These are phyloP conservation scores for Stephanodiscus triporus DNA, from an alignment of 108 stramenopile species.

Conservation along the genomic window DNA sequence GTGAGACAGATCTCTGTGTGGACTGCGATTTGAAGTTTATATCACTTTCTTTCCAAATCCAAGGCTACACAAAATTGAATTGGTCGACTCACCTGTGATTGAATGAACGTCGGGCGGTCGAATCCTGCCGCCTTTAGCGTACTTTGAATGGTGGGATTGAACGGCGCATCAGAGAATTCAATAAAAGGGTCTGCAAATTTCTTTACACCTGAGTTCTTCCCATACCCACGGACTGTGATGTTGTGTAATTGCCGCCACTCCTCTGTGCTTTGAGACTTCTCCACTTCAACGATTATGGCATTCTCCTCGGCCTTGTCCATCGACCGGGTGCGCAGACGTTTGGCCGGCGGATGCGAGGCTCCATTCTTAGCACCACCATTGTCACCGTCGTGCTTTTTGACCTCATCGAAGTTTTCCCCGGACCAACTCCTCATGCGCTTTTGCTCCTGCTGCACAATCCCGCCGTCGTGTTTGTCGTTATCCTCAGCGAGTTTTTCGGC, in stretches of 20 bases:
- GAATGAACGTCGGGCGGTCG: slow-evolving; percentile 81
- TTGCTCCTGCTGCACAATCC: slow-evolving; percentile 63
- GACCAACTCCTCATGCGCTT: slow-evolving; percentile 84
- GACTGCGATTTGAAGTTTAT: no score
- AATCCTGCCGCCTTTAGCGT: slow-evolving; percentile 83
- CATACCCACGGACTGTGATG: slow-evolving; percentile 76
- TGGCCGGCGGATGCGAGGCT: slow-evolving; percentile 12
- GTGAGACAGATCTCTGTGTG: no score
- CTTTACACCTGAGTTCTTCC: slow-evolving; percentile 28
- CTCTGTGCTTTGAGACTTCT: slow-evolving; percentile 58
- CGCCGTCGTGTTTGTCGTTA: slow-evolving; percentile 53
- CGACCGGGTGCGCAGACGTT: slow-evolving; percentile 78
- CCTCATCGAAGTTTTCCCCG: slow-evolving; percentile 54
- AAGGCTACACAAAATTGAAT: background rate
- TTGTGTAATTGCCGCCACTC: slow-evolving; percentile 82
- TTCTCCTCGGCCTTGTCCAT: slow-evolving; percentile 84
- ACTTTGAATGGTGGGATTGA: slow-evolving; percentile 62
- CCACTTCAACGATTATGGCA: slow-evolving; percentile 41
- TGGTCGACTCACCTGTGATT: slow-evolving; percentile 67
- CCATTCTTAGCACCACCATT: slow-evolving; percentile 4
- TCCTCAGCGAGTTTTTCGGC: slow-evolving; percentile 57
- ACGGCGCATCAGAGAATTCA: slow-evolving; percentile 81
- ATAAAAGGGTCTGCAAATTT: slow-evolving; percentile 68
- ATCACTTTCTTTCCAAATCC: background rate
- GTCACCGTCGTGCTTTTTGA: slow-evolving; percentile 19